phyloP scores from a whole-genome alignment of 768 basidiomycete genomes.

The Kwoniella sp. region DNA sequence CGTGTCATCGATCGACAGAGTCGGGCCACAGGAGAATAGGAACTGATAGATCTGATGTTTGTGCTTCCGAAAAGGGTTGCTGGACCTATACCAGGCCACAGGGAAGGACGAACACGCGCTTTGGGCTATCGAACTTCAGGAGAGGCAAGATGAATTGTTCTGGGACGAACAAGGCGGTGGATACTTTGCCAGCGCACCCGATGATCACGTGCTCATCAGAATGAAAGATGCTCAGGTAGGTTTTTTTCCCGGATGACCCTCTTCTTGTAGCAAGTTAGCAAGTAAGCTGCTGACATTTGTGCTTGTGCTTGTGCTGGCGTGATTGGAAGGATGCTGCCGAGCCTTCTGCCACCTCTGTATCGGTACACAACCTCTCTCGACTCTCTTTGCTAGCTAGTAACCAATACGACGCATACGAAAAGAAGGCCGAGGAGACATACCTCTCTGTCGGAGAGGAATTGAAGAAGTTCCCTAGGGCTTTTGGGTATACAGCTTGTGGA shows the following conservation, averaged over 20 bases:
- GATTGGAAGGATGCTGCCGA: constrained; percentile 44
- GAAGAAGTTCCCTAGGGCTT: constrained; percentile 40
- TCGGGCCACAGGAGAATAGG: no score
- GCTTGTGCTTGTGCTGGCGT: no score
- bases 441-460: constrained; percentile 38
- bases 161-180: constrained; percentile 58
- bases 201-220: constrained; percentile 56
- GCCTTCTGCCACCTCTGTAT: constrained; percentile 41
- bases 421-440: constrained; percentile 32
- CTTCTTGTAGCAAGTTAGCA: no score
- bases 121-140: constrained; percentile 57
- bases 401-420: constrained; percentile 36
- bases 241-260: no score
- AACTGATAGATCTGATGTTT: no score
- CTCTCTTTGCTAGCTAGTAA: constrained; percentile 32
- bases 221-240: constrained; percentile 58
- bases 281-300: no score
- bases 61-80: constrained; percentile 33
- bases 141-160: constrained; percentile 58
- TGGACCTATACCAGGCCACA: constrained; percentile 58
- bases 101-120: constrained; percentile 52
- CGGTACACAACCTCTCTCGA: constrained; percentile 39
- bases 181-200: constrained; percentile 57
- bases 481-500: constrained; percentile 35
- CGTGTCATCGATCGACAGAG: no score